Conservation (phyloP, 768 basidiomycete genomes). For the Lentinus tigrinus region DNA sequence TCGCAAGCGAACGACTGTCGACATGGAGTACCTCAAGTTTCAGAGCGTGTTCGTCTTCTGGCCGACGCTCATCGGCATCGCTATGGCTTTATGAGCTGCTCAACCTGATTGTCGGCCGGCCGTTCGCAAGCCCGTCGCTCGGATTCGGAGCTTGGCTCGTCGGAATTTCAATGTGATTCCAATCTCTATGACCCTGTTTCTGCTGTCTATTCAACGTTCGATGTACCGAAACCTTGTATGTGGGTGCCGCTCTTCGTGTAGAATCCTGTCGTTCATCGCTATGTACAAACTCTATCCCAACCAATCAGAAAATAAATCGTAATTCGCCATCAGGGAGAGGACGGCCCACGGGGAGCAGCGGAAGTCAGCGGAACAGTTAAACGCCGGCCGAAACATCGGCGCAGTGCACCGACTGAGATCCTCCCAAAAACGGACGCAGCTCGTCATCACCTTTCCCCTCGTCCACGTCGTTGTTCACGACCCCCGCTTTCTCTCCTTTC, state of each 20-base stretch:
- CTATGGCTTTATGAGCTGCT: conserved; percentile 47
- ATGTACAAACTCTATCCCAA: neutral
- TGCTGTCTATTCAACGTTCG: no score
- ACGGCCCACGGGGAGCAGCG: neutral
- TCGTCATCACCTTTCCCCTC: conserved; percentile 16
- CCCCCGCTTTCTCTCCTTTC: conserved; percentile 5
- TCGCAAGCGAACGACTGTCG: conserved; percentile 15
- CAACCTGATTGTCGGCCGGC: no score
- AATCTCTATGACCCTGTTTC: neutral
- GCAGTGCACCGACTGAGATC: conserved; percentile 7
- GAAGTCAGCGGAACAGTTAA: neutral
- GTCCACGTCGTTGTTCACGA: conserved; percentile 10
- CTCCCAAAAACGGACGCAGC: conserved; percentile 12
- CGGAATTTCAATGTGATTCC: neutral
- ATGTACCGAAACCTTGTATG: no score
- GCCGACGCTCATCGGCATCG: conserved; percentile 55
- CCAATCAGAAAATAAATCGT: neutral
- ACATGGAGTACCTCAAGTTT: conserved; percentile 37
- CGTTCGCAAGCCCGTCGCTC: neutral
- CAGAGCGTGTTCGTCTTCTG: conserved; percentile 51
- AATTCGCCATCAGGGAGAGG: no score
- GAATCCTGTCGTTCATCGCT: neutral
- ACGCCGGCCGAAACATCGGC: conserved; percentile 8
- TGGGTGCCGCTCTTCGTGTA: neutral
- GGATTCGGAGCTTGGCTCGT: neutral